Base-by-base conservation (phyloP, 768 basidiomycete genomes). In the Lactarius akahatsu region DNA sequence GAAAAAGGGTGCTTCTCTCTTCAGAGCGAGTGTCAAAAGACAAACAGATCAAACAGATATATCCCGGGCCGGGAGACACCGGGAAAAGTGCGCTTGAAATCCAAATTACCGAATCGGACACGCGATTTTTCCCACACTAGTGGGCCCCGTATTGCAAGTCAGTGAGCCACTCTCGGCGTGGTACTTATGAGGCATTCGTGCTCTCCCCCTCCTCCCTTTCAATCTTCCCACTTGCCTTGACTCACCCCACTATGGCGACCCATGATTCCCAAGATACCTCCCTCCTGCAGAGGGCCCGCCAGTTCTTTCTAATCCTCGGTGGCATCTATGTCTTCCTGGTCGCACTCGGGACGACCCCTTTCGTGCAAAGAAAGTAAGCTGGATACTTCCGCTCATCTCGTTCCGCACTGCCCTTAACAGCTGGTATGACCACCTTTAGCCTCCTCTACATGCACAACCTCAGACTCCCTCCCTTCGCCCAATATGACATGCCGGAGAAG, bases 331-430 rank as follows among this genome's bases (percentile, higher is more conserved):
- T 80, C 40, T 65, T 73, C 30, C 63, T 84, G 2, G 73, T 93
- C 5, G 71, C 78, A 1, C 76, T 88, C 15, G 75, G 89, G 59
- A 78, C 79, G 6, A 76, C 86, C 8, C 91, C 91, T 18, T 83
- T 78, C 67, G 78, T 91, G 65, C 91, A 93, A 76, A 80, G 82
- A 45, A 85, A 90, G 90, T 89, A 71, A 76, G 90, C 79, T 67
- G 30, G 26, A n/a, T 11, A 2, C 63, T 47, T 62, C 41, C 11
- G 10, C 26, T 58, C 28, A 18, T 10, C 34, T 66, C 45, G 3
- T 32, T 38, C n/a, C 36, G 32, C 5, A 57, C 41, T 18, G 4
- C 28, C 28, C 16, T 20, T 34, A 45, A 57, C 55, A 66, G 45
- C 28, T 11, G 11, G 55, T 66, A 82, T 80, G 71, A 73, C 72